Conservation (phyloP, 148 eudicot genomes). For the Dysphania ambrosioides region DNA sequence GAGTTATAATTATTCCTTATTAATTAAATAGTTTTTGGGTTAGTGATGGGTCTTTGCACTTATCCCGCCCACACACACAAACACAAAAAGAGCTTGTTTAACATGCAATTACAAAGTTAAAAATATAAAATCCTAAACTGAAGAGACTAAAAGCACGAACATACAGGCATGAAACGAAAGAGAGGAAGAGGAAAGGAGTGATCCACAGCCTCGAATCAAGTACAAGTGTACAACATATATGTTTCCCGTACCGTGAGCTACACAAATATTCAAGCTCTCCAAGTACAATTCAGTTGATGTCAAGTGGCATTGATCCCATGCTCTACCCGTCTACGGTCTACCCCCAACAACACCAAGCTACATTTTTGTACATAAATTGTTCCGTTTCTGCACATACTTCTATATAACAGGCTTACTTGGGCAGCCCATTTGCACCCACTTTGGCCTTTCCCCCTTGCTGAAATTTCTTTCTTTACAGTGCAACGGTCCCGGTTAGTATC, state of each 20-base stretch:
- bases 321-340: background rate
- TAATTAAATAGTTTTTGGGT: too few relatives aligned
- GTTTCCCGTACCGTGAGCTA: background rate
- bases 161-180: background rate
- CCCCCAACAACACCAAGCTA: constrained; percentile 1
- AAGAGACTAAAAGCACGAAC: background rate
- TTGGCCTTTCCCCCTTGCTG: background rate
- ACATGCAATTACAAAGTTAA: background rate
- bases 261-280: constrained; percentile 14
- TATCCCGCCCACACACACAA: too few relatives aligned
- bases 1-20: too few relatives aligned
- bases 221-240: constrained; percentile 16
- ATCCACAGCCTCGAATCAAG: constrained; percentile 16
- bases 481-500: background rate
- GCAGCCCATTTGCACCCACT: background rate
- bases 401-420: background rate
- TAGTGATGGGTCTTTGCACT: too few relatives aligned
- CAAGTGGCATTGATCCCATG: background rate
- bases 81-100: background rate
- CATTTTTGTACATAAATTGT: constrained; percentile 8
- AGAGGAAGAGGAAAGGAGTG: background rate
- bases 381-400: background rate
- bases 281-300: background rate
- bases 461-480: background rate
- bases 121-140: background rate